Conservation (phyloP, 257 asterid species). For the Primulina eburnea region DNA sequence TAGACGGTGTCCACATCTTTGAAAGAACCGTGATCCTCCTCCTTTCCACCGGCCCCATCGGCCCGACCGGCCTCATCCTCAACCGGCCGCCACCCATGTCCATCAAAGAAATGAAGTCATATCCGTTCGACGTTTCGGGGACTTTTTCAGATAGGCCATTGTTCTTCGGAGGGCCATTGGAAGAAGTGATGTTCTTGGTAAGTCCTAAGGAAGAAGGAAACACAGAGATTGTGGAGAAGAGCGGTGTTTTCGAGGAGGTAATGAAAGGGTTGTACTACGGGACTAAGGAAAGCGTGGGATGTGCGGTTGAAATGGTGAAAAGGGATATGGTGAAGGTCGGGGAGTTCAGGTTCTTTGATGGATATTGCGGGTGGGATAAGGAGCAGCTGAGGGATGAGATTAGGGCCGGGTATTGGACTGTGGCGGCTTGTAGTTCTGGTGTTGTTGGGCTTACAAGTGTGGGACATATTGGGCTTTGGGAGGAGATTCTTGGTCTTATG, state of each 20-base stretch:
- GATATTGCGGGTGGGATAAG: constrained; percentile 81
- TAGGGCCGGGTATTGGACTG: constrained; percentile 78
- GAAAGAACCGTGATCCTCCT: constrained; percentile 72
- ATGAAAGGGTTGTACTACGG: constrained; percentile 79
- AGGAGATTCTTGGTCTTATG: constrained; percentile 65
- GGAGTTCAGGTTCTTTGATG: constrained; percentile 78
- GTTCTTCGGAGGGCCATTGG: constrained; percentile 90
- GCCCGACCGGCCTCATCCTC: constrained; percentile 72
- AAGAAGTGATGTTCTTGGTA: constrained; percentile 66
- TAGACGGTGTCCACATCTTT: constrained; percentile 84
- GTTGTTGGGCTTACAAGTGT: constrained; percentile 51
- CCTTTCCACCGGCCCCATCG: constrained; percentile 57
- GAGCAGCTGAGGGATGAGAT: constrained; percentile 71
- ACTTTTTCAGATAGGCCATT: constrained; percentile 61
- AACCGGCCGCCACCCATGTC: constrained; percentile 94
- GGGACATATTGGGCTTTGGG: constrained; percentile 74
- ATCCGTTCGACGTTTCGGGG: constrained; percentile 45
- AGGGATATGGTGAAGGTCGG: constrained; percentile 44
- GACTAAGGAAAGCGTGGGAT: constrained; percentile 65
- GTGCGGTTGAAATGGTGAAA: constrained; percentile 40
- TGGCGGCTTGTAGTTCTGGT: constrained; percentile 73
- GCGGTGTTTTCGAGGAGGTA: constrained; percentile 74
- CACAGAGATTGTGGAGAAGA: constrained; percentile 36
- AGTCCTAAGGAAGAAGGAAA: constrained; percentile 32
- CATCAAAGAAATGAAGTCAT: constrained; percentile 68